These are phyloP conservation scores for Somion occarium DNA, from an alignment of 1,284 basidiomycete species.

Conservation along the genomic window DNA sequence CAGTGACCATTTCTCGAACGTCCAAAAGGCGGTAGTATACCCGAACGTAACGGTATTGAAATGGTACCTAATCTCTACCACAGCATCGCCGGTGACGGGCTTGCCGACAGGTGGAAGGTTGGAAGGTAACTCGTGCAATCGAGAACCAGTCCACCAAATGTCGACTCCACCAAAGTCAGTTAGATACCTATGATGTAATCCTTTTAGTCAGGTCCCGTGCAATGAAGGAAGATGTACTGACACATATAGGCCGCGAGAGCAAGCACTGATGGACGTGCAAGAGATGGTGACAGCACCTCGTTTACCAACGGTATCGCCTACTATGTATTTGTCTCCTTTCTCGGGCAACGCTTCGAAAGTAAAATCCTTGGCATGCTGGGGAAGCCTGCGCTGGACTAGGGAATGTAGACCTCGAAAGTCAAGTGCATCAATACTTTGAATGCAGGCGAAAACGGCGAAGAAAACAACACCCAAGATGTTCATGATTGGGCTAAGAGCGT, in stretches of 20 bases:
- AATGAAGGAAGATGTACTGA: conserved; percentile 15
- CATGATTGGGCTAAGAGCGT: too few species aligned
- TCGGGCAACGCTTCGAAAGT: conserved; percentile 23
- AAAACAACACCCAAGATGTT: too few species aligned
- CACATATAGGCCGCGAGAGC: conserved; percentile 27
- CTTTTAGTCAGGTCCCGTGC: not conserved
- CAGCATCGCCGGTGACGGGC: conserved; percentile 27
- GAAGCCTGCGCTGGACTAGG: conserved; percentile 24
- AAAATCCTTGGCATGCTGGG: conserved; percentile 23
- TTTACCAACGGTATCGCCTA: conserved; percentile 18
- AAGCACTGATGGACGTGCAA: conserved; percentile 27
- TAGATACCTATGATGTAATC: conserved; percentile 28
- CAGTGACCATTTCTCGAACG: conserved; percentile 37
- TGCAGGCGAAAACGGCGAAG: not conserved
- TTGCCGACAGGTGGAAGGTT: conserved; percentile 28
- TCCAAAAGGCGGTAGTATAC: conserved; percentile 39
- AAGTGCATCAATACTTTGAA: not conserved
- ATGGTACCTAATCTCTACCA: conserved; percentile 36
- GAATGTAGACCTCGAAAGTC: conserved; percentile 18
- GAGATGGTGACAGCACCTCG: conserved; percentile 20
- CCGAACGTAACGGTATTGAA: conserved; percentile 42
- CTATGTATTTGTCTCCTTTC: conserved; percentile 20
- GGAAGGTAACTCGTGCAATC: conserved; percentile 27
- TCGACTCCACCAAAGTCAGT: conserved; percentile 34
- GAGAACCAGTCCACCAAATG: conserved; percentile 41